phyloP scores from a whole-genome alignment of 2,329 filamentous ascomycete species.

The Colletotrichum orbiculare region DNA sequence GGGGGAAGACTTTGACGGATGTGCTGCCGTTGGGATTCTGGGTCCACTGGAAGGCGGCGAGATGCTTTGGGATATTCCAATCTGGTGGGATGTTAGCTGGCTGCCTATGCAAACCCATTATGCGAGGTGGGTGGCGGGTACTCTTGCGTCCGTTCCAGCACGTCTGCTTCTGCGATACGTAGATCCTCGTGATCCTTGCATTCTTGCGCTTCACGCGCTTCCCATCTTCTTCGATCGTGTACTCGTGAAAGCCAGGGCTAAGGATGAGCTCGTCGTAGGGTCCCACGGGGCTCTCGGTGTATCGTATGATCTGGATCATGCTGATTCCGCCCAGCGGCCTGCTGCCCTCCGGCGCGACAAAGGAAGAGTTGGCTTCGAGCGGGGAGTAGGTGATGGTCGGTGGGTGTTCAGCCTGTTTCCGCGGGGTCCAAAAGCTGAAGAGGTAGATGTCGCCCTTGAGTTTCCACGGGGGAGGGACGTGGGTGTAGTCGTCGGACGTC shows the following conservation, averaged over 20 bases:
- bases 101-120: not conserved
- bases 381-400: slow-evolving; percentile 56
- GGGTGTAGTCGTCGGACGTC: slow-evolving; percentile 14
- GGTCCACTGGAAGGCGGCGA: slow-evolving; percentile 62
- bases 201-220: slow-evolving; percentile 48
- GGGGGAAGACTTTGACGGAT: slow-evolving; percentile 57
- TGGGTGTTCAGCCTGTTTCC: slow-evolving; percentile 45
- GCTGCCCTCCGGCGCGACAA: slow-evolving; percentile 49
- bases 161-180: slow-evolving; percentile 63
- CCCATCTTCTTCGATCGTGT: slow-evolving; percentile 49
- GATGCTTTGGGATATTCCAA: slow-evolving; percentile 67
- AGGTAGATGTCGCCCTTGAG: slow-evolving; percentile 58
- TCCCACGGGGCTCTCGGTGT: slow-evolving; percentile 61
- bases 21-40: slow-evolving; percentile 48
- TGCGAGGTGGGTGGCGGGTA: slow-evolving; percentile 41
- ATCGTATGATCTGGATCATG: slow-evolving; percentile 63
- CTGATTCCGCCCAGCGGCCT: slow-evolving; percentile 56
- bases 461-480: slow-evolving; percentile 51
- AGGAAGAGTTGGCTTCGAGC: slow-evolving; percentile 56
- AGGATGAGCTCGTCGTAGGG: slow-evolving; percentile 65
- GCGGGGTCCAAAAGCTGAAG: slow-evolving; percentile 53
- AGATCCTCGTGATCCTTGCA: slow-evolving; percentile 62
- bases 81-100: slow-evolving; percentile 45
- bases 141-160: slow-evolving; percentile 64
- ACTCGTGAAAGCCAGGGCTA: slow-evolving; percentile 58